Percentiles rank a stretch among this genome's conserved stretches.
Evolutionary conservation across 2,329 filamentous ascomycete genomes (phyloP).

Genomic region (Microcyclosporella mali): DNA sequence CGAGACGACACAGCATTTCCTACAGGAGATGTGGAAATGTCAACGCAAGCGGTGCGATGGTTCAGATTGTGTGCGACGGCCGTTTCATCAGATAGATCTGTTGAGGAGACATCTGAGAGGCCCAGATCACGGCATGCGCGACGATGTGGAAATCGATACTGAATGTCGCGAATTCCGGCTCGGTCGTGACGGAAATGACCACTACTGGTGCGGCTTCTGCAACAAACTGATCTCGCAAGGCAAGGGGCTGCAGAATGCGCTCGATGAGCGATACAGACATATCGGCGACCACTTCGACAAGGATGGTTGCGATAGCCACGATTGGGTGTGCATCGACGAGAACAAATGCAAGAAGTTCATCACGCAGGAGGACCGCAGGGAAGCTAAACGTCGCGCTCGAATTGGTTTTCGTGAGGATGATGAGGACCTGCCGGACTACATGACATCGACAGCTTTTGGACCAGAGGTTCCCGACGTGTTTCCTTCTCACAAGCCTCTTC

Average conservation of each 20-base stretch:
- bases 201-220: constrained; percentile 90
- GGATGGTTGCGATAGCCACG: constrained; percentile 45
- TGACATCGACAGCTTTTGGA: no score
- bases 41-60: constrained; percentile 11
- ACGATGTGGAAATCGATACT: constrained; percentile 43
- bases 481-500: no score
- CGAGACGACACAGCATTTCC: constrained; percentile 71
- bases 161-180: constrained; percentile 42
- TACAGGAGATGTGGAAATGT: constrained; percentile 68
- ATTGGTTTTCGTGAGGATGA: constrained; percentile 3
- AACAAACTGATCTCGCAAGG: constrained; percentile 48
- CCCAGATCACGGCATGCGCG: constrained; percentile 40
- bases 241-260: constrained; percentile 34
- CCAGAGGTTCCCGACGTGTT: no score
- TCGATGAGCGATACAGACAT: constrained; percentile 54
- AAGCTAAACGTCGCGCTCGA: neutral
- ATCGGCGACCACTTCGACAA: constrained; percentile 67
- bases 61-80: constrained; percentile 50
- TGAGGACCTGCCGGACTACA: neutral
- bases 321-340: constrained; percentile 49
- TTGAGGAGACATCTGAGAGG: constrained; percentile 58
- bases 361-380: constrained; percentile 2
- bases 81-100: constrained; percentile 52
- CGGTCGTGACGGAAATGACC: constrained; percentile 56
- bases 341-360: constrained; percentile 32